phyloP scores from a whole-genome alignment of 2,329 filamentous ascomycete genomes.

The Neonectria magnoliae region DNA sequence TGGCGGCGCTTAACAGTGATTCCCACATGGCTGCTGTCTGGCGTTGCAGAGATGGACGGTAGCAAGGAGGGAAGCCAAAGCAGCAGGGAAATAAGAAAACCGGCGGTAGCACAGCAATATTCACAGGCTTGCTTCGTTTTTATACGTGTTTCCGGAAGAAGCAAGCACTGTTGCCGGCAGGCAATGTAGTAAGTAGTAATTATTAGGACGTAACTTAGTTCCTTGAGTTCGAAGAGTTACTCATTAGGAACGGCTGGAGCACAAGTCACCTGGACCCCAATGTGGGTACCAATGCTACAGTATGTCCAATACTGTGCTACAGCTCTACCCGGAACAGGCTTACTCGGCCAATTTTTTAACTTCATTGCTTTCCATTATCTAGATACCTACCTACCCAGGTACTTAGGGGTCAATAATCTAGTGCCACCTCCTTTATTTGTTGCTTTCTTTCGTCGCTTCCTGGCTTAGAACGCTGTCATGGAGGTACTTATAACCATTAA shows the following conservation, averaged over 20 bases:
- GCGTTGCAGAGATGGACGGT: neutral
- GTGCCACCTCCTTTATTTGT: neutral
- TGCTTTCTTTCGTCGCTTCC: neutral
- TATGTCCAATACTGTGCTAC: neutral
- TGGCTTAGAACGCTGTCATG: neutral
- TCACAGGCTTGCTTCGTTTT: neutral
- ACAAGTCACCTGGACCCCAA: neutral
- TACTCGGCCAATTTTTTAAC: neutral
- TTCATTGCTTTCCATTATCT: too few relatives aligned
- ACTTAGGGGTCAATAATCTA: neutral
- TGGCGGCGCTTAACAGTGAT: slow-evolving; percentile 26
- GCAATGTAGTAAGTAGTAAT: too few relatives aligned
- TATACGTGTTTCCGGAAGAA: neutral
- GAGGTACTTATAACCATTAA: too few relatives aligned
- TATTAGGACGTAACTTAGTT: too few relatives aligned
- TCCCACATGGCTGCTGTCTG: slow-evolving; percentile 5
- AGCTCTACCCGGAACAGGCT: too few relatives aligned
- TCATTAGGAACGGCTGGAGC: neutral
- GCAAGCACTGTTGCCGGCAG: neutral
- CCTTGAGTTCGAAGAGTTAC: neutral
- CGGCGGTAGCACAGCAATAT: too few relatives aligned
- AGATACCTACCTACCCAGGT: too few relatives aligned
- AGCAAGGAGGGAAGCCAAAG: neutral
- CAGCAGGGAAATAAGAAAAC: neutral
- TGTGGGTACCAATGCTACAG: neutral